Evolutionary conservation across 2,329 filamentous ascomycete genomes (phyloP).

Genomic region (Colletotrichum phormii): DNA sequence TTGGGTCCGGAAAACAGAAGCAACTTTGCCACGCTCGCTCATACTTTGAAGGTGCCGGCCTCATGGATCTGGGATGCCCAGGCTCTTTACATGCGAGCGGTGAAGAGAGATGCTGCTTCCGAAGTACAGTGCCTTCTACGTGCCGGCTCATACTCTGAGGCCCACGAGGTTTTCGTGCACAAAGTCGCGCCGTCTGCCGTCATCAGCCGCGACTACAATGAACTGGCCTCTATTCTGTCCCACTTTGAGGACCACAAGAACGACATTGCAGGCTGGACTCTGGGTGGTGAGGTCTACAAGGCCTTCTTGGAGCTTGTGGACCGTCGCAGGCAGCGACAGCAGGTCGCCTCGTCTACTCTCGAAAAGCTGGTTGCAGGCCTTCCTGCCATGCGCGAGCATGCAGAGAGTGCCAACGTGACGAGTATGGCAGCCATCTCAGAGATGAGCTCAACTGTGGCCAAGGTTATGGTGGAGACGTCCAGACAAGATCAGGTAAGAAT

Average conservation of each 20-base stretch:
- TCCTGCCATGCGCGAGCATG: slow-evolving; percentile 63
- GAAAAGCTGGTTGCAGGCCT: slow-evolving; percentile 69
- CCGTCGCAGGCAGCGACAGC: slow-evolving; percentile 52
- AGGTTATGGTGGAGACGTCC: slow-evolving; percentile 67
- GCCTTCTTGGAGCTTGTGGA: slow-evolving; percentile 67
- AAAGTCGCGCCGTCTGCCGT: slow-evolving; percentile 85
- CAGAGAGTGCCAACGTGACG: slow-evolving; percentile 52
- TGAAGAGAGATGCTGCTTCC: slow-evolving; percentile 73
- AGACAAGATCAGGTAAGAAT: slow-evolving; percentile 68
- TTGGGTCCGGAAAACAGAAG: slow-evolving; percentile 70
- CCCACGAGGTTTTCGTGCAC: slow-evolving; percentile 84
- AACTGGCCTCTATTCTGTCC: slow-evolving; percentile 75
- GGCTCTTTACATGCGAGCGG: slow-evolving; percentile 82
- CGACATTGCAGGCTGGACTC: slow-evolving; percentile 77
- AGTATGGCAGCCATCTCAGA: slow-evolving; percentile 82
- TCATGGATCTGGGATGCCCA: slow-evolving; percentile 90
- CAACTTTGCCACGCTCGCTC: slow-evolving; percentile 69
- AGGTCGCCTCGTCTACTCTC: slow-evolving; percentile 58
- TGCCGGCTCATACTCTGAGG: slow-evolving; percentile 81
- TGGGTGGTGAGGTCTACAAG: slow-evolving; percentile 83
- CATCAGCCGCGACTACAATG: slow-evolving; percentile 82
- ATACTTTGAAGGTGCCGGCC: slow-evolving; percentile 76
- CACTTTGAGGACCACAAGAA: slow-evolving; percentile 75
- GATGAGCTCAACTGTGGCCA: slow-evolving; percentile 81
- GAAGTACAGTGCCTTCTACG: slow-evolving; percentile 86